A percentile compares a stretch with the other conserved stretches of the same genome.
Evolutionary conservation across 2,329 filamentous ascomycete genomes (phyloP).

Genomic region (Hortaea sp.): DNA sequence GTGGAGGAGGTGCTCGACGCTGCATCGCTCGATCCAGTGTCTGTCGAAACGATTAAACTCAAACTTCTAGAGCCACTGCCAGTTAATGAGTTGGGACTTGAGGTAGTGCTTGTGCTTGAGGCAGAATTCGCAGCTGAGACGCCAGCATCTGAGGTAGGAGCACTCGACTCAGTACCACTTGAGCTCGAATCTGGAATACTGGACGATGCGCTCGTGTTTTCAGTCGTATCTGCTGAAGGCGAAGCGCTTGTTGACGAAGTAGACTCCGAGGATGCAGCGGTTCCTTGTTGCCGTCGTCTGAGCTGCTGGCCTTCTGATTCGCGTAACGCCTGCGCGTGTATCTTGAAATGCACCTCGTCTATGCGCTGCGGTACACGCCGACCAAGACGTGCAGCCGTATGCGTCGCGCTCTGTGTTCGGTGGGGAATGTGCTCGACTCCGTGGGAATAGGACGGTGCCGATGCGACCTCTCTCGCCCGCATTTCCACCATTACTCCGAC

Average conservation of each 20-base stretch:
- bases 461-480: not conserved
- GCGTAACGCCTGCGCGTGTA: constrained; percentile 6
- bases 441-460: constrained; percentile 6
- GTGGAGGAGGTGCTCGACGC: not conserved
- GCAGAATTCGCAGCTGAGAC: constrained; percentile 2
- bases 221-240: not conserved
- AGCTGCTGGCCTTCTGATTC: constrained; percentile 7
- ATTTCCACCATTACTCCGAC: constrained; percentile 10
- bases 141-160: constrained; percentile 6
- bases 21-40: not conserved
- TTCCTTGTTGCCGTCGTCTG: constrained; percentile 15
- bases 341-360: constrained; percentile 13
- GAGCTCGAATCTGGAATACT: too few relatives aligned
- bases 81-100: constrained; percentile 4
- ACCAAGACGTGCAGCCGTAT: not conserved
- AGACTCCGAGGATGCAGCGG: constrained; percentile 6
- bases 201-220: too few relatives aligned
- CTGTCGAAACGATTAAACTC: not conserved
- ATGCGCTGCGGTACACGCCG: constrained; percentile 10
- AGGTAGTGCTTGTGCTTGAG: constrained; percentile 6
- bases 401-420: not conserved
- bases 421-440: constrained; percentile 8
- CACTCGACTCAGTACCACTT: too few relatives aligned
- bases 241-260: not conserved
- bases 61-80: not conserved